These are phyloP conservation scores for Zygotorulaspora mrakii DNA, from an alignment of 1,139 yeast genomes.

Conservation along the genomic window DNA sequence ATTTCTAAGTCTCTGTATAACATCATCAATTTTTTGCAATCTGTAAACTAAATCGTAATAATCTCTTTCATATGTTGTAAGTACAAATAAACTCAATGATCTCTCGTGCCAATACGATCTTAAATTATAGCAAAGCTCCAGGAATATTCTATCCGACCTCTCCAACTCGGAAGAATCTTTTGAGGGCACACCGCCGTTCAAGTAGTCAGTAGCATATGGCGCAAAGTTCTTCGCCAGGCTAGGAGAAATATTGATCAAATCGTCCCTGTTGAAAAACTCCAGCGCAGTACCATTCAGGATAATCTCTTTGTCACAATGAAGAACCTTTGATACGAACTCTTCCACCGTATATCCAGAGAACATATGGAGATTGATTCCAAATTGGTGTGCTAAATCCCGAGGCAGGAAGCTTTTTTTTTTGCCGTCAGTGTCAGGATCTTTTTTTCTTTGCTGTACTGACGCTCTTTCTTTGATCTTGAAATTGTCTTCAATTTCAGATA, in stretches of 20 bases:
- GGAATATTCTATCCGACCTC: slow-evolving; percentile 74
- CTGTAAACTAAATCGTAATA: slow-evolving; percentile 64
- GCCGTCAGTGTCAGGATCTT: slow-evolving; percentile 29
- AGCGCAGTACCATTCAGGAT: slow-evolving; percentile 65
- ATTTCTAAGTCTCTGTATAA: slow-evolving; percentile 54
- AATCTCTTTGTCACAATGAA: slow-evolving; percentile 70
- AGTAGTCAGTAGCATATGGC: slow-evolving; percentile 64
- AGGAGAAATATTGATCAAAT: slow-evolving; percentile 66
- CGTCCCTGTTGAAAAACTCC: slow-evolving; percentile 77
- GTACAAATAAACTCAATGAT: slow-evolving; percentile 68
- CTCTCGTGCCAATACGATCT: slow-evolving; percentile 83
- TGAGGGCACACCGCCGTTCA: slow-evolving; percentile 43
- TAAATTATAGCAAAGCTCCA: slow-evolving; percentile 74
- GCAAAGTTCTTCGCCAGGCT: slow-evolving; percentile 60
- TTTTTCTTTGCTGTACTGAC: slow-evolving; percentile 43
- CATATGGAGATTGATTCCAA: slow-evolving; percentile 88
- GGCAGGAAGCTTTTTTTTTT: slow-evolving; percentile 62
- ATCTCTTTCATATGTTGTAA: slow-evolving; percentile 69
- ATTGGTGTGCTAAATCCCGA: slow-evolving; percentile 80
- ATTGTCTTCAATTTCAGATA: slow-evolving; percentile 71
- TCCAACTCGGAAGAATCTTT: slow-evolving; percentile 63
- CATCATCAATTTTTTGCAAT: slow-evolving; percentile 62
- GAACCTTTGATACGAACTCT: slow-evolving; percentile 59
- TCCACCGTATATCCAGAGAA: slow-evolving; percentile 61
- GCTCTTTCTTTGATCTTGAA: slow-evolving; percentile 51